Evolutionary conservation across 306 rosid species (phyloP).

Genomic region (Canavalia ensiformis): DNA sequence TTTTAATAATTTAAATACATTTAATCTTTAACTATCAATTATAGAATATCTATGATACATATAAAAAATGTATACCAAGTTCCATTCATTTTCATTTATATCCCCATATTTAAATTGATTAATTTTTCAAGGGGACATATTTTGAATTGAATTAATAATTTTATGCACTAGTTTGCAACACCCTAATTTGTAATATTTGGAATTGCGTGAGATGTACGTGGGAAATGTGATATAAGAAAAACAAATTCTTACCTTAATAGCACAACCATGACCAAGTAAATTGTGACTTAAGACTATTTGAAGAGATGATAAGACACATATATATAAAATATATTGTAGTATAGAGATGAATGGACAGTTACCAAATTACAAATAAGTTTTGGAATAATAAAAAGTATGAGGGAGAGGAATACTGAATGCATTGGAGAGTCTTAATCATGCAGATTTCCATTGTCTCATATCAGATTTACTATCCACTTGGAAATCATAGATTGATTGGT

Average conservation of each 20-base stretch:
- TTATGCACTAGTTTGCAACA: too few species aligned
- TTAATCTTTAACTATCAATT: too few species aligned
- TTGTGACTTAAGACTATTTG: neutral
- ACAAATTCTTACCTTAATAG: neutral
- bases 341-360: slow-evolving; percentile 38
- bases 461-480: slow-evolving; percentile 55
- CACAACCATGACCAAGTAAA: neutral
- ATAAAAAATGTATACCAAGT: too few species aligned
- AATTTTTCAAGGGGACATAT: too few species aligned
- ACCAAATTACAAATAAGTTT: slow-evolving; percentile 5
- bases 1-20: too few species aligned
- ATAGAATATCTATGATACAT: too few species aligned
- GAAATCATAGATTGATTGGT: slow-evolving; percentile 48
- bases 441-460: slow-evolving; percentile 45
- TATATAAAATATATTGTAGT: neutral
- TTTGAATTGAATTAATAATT: too few species aligned
- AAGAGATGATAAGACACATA: neutral
- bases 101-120: too few species aligned
- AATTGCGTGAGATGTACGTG: neutral
- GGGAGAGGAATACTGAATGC: slow-evolving; percentile 53
- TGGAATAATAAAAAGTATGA: slow-evolving; percentile 43
- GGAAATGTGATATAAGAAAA: neutral
- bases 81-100: too few species aligned
- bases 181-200: too few species aligned
- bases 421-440: slow-evolving; percentile 51